A percentile compares a stretch with the other conserved stretches of the same genome.
Conservation (phyloP, 2,329 filamentous ascomycete species). For the Fusarium guadeloupense region DNA sequence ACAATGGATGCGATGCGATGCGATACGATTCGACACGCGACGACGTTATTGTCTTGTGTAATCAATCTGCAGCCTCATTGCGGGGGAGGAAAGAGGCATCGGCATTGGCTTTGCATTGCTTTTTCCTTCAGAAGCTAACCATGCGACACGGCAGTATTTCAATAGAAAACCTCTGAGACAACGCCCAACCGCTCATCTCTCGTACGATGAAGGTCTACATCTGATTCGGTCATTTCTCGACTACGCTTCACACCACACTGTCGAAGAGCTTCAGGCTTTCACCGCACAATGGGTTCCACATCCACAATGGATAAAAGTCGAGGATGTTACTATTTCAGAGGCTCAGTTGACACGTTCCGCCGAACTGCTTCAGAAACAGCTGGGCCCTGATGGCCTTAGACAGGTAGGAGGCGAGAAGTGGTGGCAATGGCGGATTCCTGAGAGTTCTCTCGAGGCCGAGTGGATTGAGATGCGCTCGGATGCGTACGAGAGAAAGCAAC, state of each 20-base stretch:
- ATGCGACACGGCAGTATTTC: constrained; percentile 69
- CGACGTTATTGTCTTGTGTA: background rate
- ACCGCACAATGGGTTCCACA: constrained; percentile 91
- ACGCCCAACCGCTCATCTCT: constrained; percentile 88
- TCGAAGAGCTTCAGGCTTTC: constrained; percentile 93
- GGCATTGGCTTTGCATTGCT: background rate
- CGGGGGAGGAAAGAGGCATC: background rate
- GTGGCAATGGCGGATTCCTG: constrained; percentile 87
- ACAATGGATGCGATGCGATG: background rate
- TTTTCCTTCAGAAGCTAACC: constrained; percentile 13
- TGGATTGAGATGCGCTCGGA: constrained; percentile 97
- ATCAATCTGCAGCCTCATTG: constrained; percentile 10
- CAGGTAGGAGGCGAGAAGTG: constrained; percentile 82
- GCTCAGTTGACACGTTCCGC: constrained; percentile 74
- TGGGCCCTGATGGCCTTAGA: constrained; percentile 79
- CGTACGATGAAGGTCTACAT: constrained; percentile 91
- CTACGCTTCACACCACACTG: constrained; percentile 86
- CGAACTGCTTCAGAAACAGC: constrained; percentile 71
- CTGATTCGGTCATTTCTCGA: constrained; percentile 86
- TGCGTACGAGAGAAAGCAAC: constrained; percentile 71
- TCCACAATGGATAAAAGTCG: constrained; percentile 85
- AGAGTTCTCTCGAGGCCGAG: constrained; percentile 77
- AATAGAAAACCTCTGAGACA: constrained; percentile 78
- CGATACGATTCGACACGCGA: background rate
- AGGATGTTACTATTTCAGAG: constrained; percentile 72